Evolutionary conservation across 2,329 filamentous ascomycete species (phyloP).

Genomic region (Botryotinia globosa): DNA sequence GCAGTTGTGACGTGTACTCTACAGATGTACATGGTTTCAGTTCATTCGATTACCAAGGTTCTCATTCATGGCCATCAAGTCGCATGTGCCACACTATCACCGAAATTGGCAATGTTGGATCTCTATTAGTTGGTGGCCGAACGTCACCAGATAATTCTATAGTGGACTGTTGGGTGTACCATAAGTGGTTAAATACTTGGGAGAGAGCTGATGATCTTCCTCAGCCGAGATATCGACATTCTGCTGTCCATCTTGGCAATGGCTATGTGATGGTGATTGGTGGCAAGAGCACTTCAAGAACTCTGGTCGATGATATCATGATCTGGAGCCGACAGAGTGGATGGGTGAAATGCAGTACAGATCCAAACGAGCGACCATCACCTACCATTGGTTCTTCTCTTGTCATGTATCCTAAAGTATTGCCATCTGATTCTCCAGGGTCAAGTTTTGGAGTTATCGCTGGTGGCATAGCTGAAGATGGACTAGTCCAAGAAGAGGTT

Average conservation of each 20-base stretch:
- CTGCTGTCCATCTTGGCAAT: conserved; percentile 51
- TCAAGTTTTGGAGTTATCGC: conserved; percentile 59
- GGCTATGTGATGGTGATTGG: conserved; percentile 47
- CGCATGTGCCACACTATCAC: conserved; percentile 78
- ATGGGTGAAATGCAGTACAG: conserved; percentile 33
- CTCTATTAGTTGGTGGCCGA: conserved; percentile 72
- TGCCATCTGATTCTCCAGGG: conserved; percentile 29
- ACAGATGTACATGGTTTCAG: background rate
- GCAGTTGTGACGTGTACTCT: conserved; percentile 49
- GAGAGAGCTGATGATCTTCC: conserved; percentile 63
- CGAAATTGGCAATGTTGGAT: conserved; percentile 54
- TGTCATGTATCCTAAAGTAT: conserved; percentile 21
- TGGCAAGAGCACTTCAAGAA: conserved; percentile 35
- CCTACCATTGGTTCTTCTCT: conserved; percentile 32
- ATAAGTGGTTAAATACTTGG: conserved; percentile 56
- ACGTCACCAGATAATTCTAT: conserved; percentile 69
- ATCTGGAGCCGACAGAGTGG: conserved; percentile 36
- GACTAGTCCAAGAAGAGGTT: conserved; percentile 7
- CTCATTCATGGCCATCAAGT: conserved; percentile 42
- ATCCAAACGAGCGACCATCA: conserved; percentile 18
- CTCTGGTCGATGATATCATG: conserved; percentile 26
- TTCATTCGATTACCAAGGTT: background rate
- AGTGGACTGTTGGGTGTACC: conserved; percentile 73
- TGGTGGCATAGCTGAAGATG: conserved; percentile 59
- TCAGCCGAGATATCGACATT: conserved; percentile 72